phyloP scores from a whole-genome alignment of 164 flowering plant species.

The Vitis vinifera region DNA sequence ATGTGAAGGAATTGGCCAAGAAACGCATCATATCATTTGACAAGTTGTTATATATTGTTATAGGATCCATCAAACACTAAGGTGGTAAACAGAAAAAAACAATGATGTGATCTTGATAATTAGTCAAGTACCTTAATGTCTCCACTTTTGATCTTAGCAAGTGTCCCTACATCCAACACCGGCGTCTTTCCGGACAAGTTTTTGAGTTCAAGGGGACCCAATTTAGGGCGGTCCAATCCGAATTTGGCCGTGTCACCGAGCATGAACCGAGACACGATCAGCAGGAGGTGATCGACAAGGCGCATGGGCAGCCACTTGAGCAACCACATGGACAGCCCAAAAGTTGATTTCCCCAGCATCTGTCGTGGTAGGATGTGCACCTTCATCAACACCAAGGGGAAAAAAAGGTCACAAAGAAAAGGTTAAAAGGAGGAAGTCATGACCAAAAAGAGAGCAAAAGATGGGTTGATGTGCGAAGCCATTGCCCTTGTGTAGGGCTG shows the following conservation, averaged over 20 bases:
- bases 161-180: constrained; percentile 48
- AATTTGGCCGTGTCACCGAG: constrained; percentile 42
- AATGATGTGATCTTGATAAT: constrained; percentile 3
- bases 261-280: constrained; percentile 32
- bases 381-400: constrained; percentile 14
- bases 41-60: neutral
- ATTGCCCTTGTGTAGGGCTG: constrained; percentile 6
- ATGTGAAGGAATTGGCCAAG: no score
- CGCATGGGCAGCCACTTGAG: constrained; percentile 52
- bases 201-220: constrained; percentile 51
- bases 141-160: constrained; percentile 47
- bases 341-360: constrained; percentile 54
- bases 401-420: neutral
- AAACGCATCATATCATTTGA: neutral
- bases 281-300: constrained; percentile 41
- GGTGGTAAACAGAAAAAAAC: neutral
- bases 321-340: constrained; percentile 56
- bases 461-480: constrained; percentile 5
- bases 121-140: constrained; percentile 41
- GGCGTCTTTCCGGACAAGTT: constrained; percentile 55
- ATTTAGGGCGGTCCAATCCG: constrained; percentile 40
- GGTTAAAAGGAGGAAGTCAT: neutral
- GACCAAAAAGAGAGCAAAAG: constrained; percentile 9
- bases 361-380: constrained; percentile 55
- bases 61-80: constrained; percentile 8